Evolutionary conservation across 768 basidiomycete genomes (phyloP), one percentile per base, ranked within the genome.

Genomic region (Tylopilus rubrobrunneus): DNA sequence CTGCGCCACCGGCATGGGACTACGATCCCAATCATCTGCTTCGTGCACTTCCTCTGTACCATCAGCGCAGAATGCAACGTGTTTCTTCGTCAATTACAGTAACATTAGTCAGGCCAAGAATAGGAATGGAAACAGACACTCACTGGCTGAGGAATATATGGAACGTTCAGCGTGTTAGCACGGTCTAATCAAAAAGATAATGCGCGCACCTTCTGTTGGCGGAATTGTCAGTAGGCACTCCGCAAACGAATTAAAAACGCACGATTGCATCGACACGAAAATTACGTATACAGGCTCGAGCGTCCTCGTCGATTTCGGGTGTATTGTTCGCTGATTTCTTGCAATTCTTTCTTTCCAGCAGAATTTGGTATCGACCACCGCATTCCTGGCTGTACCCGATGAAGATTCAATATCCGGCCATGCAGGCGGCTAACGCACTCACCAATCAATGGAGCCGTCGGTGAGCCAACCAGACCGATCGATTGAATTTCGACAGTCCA

Each of bases 1-100:
- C 31, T 76, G 75, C 7, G 84, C 78, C 25, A 85, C 82, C 39
- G 86, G 83, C 2, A 78, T 76, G 3, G 88, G 87, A 1, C 85
- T 87, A 15, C 88, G 77, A 66, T 90, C 88, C 88, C 88, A 89
- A 52, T 87, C 86, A 65, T 90, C 88, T 4, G 85, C 88, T 29
- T 76, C 67, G 63, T 78, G 78, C 10, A 89, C 73, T 64, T 87
- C 76, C 55, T 86, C 82, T 12, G 73, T 70, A 49, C 76, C 78
- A 2, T 78, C 72, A 4, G 72, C 73, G 43, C 80, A 78, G 58
- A 88, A 90, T 8, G 78, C 78, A 29, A 90, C 88, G 31, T 76
- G 78, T 70, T 88, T 87, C 56, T 68, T 56, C 7, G 39, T 14
- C 19, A 11, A 7, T 27, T 6, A 9, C 28, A 3, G 19, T 6